A percentile compares a stretch with the other conserved stretches of the same genome.
Conservation (phyloP, 2,329 filamentous ascomycete genomes). For the Stachybotrys chartarum region DNA sequence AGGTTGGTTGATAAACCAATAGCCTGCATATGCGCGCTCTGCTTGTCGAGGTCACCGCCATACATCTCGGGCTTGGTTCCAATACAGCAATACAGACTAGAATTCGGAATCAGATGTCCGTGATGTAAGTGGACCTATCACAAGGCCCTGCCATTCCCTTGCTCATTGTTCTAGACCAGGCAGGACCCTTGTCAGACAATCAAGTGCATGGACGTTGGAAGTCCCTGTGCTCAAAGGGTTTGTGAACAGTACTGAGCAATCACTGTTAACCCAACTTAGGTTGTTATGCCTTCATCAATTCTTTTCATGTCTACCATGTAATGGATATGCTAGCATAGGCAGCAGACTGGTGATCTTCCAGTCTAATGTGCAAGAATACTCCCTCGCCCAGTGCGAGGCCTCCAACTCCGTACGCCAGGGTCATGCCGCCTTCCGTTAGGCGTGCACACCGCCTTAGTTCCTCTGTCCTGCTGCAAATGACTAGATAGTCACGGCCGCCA, state of each 20-base stretch:
- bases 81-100: neutral
- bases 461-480: conserved; percentile 1
- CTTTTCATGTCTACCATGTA: neutral
- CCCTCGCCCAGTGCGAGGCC: conserved; percentile 2
- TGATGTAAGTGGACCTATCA: neutral
- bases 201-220: neutral
- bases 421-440: conserved; percentile 27
- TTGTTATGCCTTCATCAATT: neutral
- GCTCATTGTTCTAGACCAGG: neutral
- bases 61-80: neutral
- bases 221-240: neutral
- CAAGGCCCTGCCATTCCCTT: neutral
- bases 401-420: conserved; percentile 36
- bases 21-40: no score
- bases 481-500: neutral
- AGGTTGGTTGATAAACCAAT: no score
- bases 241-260: neutral
- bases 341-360: conserved; percentile 18
- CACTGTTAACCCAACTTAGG: no score
- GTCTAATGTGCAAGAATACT: conserved; percentile 20
- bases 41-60: neutral
- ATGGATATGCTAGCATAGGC: neutral
- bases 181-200: neutral
- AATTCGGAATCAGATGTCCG: neutral
- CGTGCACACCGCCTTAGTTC: conserved; percentile 19